These are phyloP conservation scores for Saccharomycopsis hybrid DNA, from an alignment of 1,139 yeast species.

Conservation along the genomic window DNA sequence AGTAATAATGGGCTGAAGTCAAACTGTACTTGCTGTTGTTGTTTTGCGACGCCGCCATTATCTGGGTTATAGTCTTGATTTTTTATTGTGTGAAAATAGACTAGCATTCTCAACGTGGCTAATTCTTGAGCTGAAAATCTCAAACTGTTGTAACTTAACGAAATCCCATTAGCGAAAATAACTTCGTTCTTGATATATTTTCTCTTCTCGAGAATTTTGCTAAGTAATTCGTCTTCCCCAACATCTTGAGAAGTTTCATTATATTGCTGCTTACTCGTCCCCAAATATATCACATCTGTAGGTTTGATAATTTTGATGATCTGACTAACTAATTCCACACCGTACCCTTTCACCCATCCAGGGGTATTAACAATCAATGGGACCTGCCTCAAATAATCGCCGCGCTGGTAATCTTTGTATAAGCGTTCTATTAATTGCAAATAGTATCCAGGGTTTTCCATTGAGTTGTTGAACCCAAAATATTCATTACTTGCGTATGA, in stretches of 20 bases:
- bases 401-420: constrained; percentile 30
- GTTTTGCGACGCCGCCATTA: no score
- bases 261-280: constrained; percentile 13
- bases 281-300: constrained; percentile 44
- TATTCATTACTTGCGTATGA: constrained; percentile 30
- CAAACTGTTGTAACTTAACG: constrained; percentile 24
- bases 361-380: constrained; percentile 73
- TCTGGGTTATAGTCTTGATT: no score
- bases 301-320: constrained; percentile 47
- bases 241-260: no score
- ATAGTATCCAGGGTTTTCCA: constrained; percentile 59
- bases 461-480: constrained; percentile 71
- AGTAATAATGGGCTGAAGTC: constrained; percentile 47
- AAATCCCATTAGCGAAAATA: constrained; percentile 26
- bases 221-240: constrained; percentile 12
- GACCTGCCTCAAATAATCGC: constrained; percentile 28
- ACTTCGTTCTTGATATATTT: constrained; percentile 22
- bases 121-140: constrained; percentile 46
- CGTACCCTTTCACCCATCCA: constrained; percentile 92
- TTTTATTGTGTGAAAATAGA: constrained; percentile 60
- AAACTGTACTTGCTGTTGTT: no score
- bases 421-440: constrained; percentile 40
- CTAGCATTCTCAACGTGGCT: constrained; percentile 43
- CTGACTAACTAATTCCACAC: constrained; percentile 54
- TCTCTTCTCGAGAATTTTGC: constrained; percentile 16